These are phyloP conservation scores for Potentilla sterilis DNA, from an alignment of 306 rosid genomes.

Conservation along the genomic window DNA sequence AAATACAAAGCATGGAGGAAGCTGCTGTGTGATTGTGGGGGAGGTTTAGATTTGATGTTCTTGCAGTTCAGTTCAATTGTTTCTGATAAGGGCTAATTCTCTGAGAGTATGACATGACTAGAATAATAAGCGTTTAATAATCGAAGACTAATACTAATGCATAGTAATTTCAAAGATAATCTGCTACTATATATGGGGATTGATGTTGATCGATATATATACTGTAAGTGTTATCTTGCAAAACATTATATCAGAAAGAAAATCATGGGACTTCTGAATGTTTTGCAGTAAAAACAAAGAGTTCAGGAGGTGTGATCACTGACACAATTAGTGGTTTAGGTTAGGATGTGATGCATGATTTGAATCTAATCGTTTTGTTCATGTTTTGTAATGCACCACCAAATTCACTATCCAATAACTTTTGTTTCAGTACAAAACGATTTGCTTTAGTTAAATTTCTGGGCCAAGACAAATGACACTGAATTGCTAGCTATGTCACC, in stretches of 20 bases:
- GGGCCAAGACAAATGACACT: background rate
- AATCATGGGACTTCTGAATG: background rate
- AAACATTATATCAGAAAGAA: background rate
- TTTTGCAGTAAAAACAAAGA: background rate
- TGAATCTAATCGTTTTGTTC: background rate
- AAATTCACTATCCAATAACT: background rate
- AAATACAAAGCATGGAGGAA: background rate
- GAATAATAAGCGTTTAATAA: background rate
- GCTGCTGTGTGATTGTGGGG: background rate
- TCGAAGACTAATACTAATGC: background rate
- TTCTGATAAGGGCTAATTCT: no score
- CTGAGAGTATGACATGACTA: background rate
- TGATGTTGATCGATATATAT: background rate
- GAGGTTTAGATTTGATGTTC: background rate
- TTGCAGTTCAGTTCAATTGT: background rate
- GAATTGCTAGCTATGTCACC: background rate
- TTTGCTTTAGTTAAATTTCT: background rate
- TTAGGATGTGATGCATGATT: conserved; percentile 1
- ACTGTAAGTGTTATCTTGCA: background rate
- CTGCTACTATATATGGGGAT: background rate
- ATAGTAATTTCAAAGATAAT: background rate
- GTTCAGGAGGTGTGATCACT: background rate
- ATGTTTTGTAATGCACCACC: conserved; percentile 16
- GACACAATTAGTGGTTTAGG: background rate
- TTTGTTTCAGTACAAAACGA: conserved; percentile 9